These are phyloP conservation scores for Teunomyces panamensis DNA, from an alignment of 805 yeast species.

Conservation along the genomic window DNA sequence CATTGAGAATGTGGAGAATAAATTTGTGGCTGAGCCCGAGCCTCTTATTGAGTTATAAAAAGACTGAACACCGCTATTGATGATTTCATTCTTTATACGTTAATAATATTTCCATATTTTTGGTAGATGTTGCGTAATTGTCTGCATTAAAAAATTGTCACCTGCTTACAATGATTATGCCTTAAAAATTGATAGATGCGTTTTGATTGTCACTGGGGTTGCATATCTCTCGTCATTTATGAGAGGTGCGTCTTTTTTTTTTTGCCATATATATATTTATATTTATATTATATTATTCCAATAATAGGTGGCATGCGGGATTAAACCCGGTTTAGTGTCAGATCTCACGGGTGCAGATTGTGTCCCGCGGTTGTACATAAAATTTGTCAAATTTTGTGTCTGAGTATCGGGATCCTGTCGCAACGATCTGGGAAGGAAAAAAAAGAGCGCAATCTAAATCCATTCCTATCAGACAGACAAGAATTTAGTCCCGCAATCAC, in stretches of 20 bases:
- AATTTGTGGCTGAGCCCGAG: constrained; percentile 31
- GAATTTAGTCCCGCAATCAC: background rate
- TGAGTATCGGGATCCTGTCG: too few relatives aligned
- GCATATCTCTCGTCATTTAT: background rate
- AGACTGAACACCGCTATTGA: too few relatives aligned
- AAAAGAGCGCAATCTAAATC: too few relatives aligned
- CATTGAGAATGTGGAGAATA: constrained; percentile 13
- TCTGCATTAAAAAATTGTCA: background rate
- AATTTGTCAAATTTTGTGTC: too few relatives aligned
- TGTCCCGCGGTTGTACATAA: too few relatives aligned
- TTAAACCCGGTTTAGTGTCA: background rate
- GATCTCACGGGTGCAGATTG: background rate
- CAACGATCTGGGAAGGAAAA: too few relatives aligned
- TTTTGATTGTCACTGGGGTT: background rate
- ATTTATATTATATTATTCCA: too few relatives aligned
- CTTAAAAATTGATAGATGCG: too few relatives aligned
- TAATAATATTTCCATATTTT: too few relatives aligned
- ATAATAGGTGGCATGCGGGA: too few relatives aligned
- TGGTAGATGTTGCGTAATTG: background rate
- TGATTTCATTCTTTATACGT: too few relatives aligned
- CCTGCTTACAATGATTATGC: too few relatives aligned
- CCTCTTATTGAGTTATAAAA: constrained; percentile 38
- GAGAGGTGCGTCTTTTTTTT: background rate
- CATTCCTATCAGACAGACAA: background rate
- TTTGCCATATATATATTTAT: background rate